Evolutionary conservation across 129 eudicot genomes (phyloP).

Genomic region (Tanacetum coccineum): DNA sequence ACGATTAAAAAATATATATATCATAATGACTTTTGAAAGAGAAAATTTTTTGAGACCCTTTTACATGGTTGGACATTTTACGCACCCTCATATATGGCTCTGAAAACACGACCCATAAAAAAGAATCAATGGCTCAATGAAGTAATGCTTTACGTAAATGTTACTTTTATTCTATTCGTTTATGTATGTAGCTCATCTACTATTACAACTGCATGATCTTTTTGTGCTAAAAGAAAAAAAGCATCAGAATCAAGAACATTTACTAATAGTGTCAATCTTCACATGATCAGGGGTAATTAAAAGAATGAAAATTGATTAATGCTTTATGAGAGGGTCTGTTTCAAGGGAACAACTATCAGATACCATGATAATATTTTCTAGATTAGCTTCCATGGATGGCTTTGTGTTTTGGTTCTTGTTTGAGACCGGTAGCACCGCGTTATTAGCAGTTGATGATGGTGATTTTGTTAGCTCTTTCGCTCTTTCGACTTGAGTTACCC

Average conservation of each 20-base stretch:
- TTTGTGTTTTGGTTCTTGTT: slow-evolving; percentile 13
- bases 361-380: slow-evolving; percentile 25
- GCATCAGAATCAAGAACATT: slow-evolving; percentile 27
- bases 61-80: too few species aligned
- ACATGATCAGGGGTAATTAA: slow-evolving; percentile 5
- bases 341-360: slow-evolving; percentile 20
- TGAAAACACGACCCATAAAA: not conserved
- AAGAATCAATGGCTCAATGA: not conserved
- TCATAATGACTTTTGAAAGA: too few species aligned
- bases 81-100: too few species aligned
- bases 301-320: slow-evolving; percentile 12
- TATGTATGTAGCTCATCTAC: not conserved
- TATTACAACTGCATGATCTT: slow-evolving; percentile 19
- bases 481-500: slow-evolving; percentile 47
- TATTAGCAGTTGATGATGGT: slow-evolving; percentile 13
- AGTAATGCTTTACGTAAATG: slow-evolving; percentile 18
- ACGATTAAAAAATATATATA: too few species aligned
- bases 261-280: slow-evolving; percentile 28
- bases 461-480: slow-evolving; percentile 43
- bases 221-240: slow-evolving; percentile 19
- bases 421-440: slow-evolving; percentile 7
- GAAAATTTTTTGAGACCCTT: too few species aligned
- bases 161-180: slow-evolving; percentile 13
- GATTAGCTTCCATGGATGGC: slow-evolving; percentile 21
- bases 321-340: slow-evolving; percentile 27